These are phyloP conservation scores for Triticum turgidum DNA, from an alignment of 176 grass and related monocot genomes.

Conservation along the genomic window DNA sequence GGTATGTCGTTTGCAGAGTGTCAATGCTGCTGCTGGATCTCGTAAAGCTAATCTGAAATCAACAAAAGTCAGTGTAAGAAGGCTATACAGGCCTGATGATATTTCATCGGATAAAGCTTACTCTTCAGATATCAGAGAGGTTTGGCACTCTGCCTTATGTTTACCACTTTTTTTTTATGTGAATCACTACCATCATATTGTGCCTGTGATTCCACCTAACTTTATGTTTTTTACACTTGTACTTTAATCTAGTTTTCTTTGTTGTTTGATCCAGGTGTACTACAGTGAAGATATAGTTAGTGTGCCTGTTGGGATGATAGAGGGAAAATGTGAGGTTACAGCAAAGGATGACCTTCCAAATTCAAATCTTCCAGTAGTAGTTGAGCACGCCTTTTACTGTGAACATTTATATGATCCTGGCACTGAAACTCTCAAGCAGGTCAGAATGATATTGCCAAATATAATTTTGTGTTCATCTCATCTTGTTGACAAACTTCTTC, in stretches of 20 bases:
- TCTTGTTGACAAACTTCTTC: not conserved
- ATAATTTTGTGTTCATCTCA: not conserved
- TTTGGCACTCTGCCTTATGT: conserved; percentile 51
- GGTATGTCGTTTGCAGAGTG: conserved; percentile 51
- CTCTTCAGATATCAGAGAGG: conserved; percentile 71
- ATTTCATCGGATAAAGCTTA: conserved; percentile 68
- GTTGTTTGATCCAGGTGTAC: conserved; percentile 50
- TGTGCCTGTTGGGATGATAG: conserved; percentile 50
- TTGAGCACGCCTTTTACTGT: conserved; percentile 68
- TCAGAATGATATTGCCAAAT: conserved; percentile 10
- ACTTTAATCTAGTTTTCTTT: conserved; percentile 20
- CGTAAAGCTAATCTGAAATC: conserved; percentile 37
- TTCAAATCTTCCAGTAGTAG: conserved; percentile 46
- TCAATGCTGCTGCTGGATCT: conserved; percentile 34
- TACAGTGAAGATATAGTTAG: conserved; percentile 58
- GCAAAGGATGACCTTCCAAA: conserved; percentile 45
- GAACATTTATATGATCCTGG: conserved; percentile 67
- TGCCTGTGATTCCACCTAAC: not conserved
- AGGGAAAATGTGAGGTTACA: conserved; percentile 69
- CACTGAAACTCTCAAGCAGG: conserved; percentile 61
- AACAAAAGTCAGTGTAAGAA: conserved; percentile 47
- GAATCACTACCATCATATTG: too few relatives aligned
- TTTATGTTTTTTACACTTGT: not conserved
- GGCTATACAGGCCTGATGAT: conserved; percentile 74
- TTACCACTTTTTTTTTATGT: not conserved